Evolutionary conservation across 2,329 filamentous ascomycete genomes (phyloP).

Genomic region (Dryadomyces sulphureus): DNA sequence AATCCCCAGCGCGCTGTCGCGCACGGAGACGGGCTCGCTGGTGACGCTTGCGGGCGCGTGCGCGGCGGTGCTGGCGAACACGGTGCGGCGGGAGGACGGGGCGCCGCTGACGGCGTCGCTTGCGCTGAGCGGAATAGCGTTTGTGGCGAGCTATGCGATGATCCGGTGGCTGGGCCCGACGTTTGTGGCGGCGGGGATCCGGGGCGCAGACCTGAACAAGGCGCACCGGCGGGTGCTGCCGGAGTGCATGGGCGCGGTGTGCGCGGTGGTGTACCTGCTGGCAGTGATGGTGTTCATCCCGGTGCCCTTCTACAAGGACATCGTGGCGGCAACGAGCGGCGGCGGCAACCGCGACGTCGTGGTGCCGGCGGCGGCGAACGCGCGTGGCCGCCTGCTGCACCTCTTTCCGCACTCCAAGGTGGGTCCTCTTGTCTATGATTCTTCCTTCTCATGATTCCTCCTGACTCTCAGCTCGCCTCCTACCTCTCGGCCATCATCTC

Average conservation of each 20-base stretch:
- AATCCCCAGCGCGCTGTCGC: slow-evolving; percentile 25
- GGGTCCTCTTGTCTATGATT: slow-evolving; percentile 3
- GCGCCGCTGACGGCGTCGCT: slow-evolving; percentile 81
- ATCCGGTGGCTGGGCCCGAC: slow-evolving; percentile 86
- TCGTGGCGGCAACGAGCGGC: slow-evolving; percentile 85
- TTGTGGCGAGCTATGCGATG: slow-evolving; percentile 66
- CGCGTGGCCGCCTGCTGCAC: slow-evolving; percentile 75
- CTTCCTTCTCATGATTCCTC: neutral
- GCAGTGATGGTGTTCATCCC: slow-evolving; percentile 85
- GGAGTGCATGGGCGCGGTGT: slow-evolving; percentile 91
- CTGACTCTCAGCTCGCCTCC: slow-evolving; percentile 56
- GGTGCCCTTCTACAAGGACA: slow-evolving; percentile 96
- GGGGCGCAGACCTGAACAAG: slow-evolving; percentile 77
- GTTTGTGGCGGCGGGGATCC: slow-evolving; percentile 78
- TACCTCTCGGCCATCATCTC: slow-evolving; percentile 91
- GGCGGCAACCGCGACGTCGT: slow-evolving; percentile 85
- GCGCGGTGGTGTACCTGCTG: slow-evolving; percentile 82
- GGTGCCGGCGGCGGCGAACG: slow-evolving; percentile 48
- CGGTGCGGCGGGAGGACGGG: slow-evolving; percentile 72
- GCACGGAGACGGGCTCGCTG: slow-evolving; percentile 37
- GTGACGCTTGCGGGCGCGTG: slow-evolving; percentile 53
- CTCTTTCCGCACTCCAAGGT: slow-evolving; percentile 92
- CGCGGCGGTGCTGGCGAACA: slow-evolving; percentile 61
- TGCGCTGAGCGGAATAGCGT: slow-evolving; percentile 74
- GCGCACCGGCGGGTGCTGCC: slow-evolving; percentile 59